Evolutionary conservation across 306 rosid species (phyloP), one percentile per base, ranked within the genome.

Genomic region (Gastrolobium villosum): DNA sequence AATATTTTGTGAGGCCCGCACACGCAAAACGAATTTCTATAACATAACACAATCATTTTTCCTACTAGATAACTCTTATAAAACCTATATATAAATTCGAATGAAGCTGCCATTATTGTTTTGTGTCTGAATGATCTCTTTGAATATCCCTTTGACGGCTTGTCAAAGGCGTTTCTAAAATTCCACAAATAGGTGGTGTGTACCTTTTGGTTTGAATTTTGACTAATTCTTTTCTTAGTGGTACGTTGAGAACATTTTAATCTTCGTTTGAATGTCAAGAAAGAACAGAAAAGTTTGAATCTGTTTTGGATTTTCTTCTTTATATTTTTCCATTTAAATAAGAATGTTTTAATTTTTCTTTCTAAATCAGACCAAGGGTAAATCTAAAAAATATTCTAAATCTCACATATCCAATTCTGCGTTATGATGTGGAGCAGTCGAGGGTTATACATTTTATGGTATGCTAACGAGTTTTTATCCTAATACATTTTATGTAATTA

Each of bases 151-250:
- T 49, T 11, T 34, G 53, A 34, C 31, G 34, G 36, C 6, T n/a
- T 5, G 57, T 76, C 61, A 67, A 78, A 34, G 54, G 26, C 36
- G 8, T 68, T 55, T 77, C 3, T 11, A 0, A 5, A 10, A 32
- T 62, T 62, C 57, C 49, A 39, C 41, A 6, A 31, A 70, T 15
- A 40, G 3, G 5, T 37, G 13, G 9, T 3, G 45, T 34, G 7
- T 3, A 32, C 5, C 14, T 5, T 20, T 20, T 57, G 3, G 4
- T 48, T 75, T 75, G 37, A 68, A 61, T 32, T 46, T 75, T 82
- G 82, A 76, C 81, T n/a, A 37, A 5, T 50, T 34, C 10, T 43
- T 59, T 66, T 57, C 4, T 81, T 5, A n/a, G 45, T 45, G 4
- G 10, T 10, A 35, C 10, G 13, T 48, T 44, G 20, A 4, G n/a